A percentile compares a stretch with the other conserved stretches of the same genome.
These are phyloP conservation scores for Colletotrichum caudatum DNA, from an alignment of 2,329 filamentous ascomycete genomes.

Conservation along the genomic window DNA sequence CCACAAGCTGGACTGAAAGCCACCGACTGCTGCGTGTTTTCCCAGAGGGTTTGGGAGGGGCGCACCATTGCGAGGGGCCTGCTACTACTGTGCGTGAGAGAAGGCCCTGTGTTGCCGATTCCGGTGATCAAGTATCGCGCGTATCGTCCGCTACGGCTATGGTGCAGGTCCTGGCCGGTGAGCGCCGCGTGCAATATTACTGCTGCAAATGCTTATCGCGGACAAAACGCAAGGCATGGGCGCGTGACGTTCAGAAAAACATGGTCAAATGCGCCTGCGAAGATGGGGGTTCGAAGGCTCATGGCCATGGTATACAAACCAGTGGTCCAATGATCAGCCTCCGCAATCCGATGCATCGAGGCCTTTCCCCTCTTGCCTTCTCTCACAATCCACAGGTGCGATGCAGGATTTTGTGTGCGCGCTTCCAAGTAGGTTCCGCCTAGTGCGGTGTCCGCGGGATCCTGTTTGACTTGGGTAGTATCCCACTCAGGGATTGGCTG, in stretches of 20 bases:
- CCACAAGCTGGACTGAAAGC: background rate
- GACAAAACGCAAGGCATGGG: background rate
- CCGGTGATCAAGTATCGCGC: background rate
- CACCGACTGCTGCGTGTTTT: background rate
- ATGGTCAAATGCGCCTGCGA: no score
- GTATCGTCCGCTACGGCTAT: background rate
- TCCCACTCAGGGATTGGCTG: background rate
- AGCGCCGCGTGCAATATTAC: background rate
- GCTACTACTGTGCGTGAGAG: background rate
- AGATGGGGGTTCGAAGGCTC: no score
- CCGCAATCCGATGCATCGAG: background rate
- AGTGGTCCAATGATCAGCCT: background rate
- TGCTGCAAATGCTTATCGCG: background rate
- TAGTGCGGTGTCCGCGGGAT: slow-evolving; percentile 17
- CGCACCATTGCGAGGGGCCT: background rate
- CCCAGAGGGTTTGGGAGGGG: background rate
- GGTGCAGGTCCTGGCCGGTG: background rate
- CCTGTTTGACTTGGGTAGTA: slow-evolving; percentile 23
- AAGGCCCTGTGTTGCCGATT: background rate
- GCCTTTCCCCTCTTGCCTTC: background rate
- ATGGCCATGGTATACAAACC: background rate
- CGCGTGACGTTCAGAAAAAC: no score
- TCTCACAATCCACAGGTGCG: background rate
- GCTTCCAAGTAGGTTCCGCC: background rate
- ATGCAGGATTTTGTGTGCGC: background rate